Evolutionary conservation across 495 filamentous ascomycete genomes (phyloP).

Genomic region (Tuber borchii): DNA sequence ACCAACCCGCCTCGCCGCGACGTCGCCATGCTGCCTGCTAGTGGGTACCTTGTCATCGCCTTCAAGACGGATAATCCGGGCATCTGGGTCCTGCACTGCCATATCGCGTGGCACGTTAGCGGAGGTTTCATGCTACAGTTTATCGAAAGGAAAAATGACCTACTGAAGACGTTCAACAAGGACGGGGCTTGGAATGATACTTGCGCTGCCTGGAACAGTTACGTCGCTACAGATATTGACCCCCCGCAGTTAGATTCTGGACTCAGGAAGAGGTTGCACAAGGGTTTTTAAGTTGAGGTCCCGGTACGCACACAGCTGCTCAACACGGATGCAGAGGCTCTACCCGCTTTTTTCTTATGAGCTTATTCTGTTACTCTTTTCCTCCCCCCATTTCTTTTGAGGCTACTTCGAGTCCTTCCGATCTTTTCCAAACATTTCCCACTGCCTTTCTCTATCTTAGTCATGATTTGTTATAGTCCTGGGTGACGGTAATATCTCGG

Average conservation of each 20-base stretch:
- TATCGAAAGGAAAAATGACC: slow-evolving; percentile 43
- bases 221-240: slow-evolving; percentile 17
- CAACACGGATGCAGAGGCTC: neutral
- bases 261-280: slow-evolving; percentile 11
- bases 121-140: slow-evolving; percentile 50
- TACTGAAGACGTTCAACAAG: neutral
- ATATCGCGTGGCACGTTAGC: slow-evolving; percentile 53
- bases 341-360: neutral
- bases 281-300: neutral
- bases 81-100: slow-evolving; percentile 55
- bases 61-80: slow-evolving; percentile 57
- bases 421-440: neutral
- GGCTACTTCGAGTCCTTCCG: neutral
- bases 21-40: slow-evolving; percentile 51
- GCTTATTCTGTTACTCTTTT: neutral
- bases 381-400: neutral
- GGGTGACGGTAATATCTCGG: neutral
- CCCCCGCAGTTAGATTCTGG: slow-evolving; percentile 20
- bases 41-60: slow-evolving; percentile 50
- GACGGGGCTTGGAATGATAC: slow-evolving; percentile 35
- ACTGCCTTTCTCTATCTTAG: neutral
- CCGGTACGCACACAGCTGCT: neutral
- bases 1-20: slow-evolving; percentile 55
- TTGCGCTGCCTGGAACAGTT: slow-evolving; percentile 19
- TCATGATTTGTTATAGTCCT: neutral